A percentile compares a stretch with the other conserved stretches of the same genome.
These are phyloP conservation scores for Aureobasidium sp. DNA, from an alignment of 2,329 filamentous ascomycete genomes.

Conservation along the genomic window DNA sequence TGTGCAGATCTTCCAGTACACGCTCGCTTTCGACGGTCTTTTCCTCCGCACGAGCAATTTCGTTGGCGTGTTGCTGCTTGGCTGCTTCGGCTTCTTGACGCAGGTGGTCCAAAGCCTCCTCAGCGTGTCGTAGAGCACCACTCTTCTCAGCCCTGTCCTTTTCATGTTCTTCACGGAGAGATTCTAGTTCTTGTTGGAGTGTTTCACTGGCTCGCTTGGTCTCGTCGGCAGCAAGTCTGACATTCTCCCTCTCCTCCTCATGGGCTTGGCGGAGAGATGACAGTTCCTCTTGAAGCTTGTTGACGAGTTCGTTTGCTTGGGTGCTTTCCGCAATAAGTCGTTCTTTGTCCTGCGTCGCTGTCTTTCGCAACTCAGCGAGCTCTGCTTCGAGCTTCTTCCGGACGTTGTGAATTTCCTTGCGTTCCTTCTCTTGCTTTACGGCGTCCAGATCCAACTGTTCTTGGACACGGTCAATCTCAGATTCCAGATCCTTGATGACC, in stretches of 20 bases:
- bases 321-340: constrained; percentile 2
- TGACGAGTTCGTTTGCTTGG: constrained; percentile 3
- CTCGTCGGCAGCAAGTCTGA: not conserved
- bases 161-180: not conserved
- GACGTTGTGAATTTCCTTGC: constrained; percentile 11
- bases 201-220: constrained; percentile 13
- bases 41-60: not conserved
- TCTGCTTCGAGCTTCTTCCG: constrained; percentile 10
- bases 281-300: constrained; percentile 14
- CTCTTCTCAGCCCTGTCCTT: constrained; percentile 1
- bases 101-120: not conserved
- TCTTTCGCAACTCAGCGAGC: not conserved
- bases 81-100: not conserved
- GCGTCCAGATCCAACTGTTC: constrained; percentile 16
- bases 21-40: constrained; percentile 4
- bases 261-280: not conserved
- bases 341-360: constrained; percentile 5
- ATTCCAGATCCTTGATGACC: constrained; percentile 25
- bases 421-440: constrained; percentile 11
- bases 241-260: not conserved
- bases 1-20: not conserved
- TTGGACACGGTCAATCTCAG: constrained; percentile 28
- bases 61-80: not conserved
- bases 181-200: constrained; percentile 1
- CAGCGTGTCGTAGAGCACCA: not conserved